Conservation (phyloP, 2,329 filamentous ascomycete species). For the Paraphaeosphaeria minitans region DNA sequence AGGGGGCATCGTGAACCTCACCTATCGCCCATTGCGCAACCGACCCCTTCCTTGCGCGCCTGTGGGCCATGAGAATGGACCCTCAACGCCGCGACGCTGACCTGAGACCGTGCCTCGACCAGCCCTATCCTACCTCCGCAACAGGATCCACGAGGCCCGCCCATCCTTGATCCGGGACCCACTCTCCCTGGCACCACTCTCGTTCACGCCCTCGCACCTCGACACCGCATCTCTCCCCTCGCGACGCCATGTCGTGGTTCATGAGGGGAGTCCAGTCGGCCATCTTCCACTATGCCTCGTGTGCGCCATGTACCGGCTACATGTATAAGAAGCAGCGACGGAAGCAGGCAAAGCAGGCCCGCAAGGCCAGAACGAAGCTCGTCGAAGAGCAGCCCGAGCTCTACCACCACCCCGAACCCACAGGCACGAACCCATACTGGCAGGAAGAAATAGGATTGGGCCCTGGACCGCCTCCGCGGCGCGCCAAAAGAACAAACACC, state of each 20-base stretch:
- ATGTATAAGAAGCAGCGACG: constrained; percentile 72
- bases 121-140: constrained; percentile 12
- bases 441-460: constrained; percentile 83
- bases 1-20: background rate
- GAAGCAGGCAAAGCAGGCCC: constrained; percentile 70
- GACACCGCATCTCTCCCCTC: background rate
- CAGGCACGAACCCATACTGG: constrained; percentile 89
- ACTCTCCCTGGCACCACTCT: constrained; percentile 7
- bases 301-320: constrained; percentile 76
- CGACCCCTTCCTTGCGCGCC: constrained; percentile 13
- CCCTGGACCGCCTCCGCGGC: constrained; percentile 70
- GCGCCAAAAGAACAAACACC: constrained; percentile 61
- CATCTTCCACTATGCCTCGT: constrained; percentile 78
- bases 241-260: constrained; percentile 45
- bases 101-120: constrained; percentile 25
- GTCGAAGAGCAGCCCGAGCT: constrained; percentile 72
- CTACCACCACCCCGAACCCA: constrained; percentile 81
- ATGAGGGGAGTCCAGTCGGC: constrained; percentile 69
- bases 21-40: constrained; percentile 4
- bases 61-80: constrained; percentile 18
- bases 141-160: constrained; percentile 12
- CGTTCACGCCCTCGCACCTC: constrained; percentile 3
- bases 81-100: constrained; percentile 25
- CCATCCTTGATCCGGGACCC: background rate
- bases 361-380: constrained; percentile 67